These are phyloP conservation scores for Drosera capensis DNA, from an alignment of 148 eudicot genomes.

Conservation along the genomic window DNA sequence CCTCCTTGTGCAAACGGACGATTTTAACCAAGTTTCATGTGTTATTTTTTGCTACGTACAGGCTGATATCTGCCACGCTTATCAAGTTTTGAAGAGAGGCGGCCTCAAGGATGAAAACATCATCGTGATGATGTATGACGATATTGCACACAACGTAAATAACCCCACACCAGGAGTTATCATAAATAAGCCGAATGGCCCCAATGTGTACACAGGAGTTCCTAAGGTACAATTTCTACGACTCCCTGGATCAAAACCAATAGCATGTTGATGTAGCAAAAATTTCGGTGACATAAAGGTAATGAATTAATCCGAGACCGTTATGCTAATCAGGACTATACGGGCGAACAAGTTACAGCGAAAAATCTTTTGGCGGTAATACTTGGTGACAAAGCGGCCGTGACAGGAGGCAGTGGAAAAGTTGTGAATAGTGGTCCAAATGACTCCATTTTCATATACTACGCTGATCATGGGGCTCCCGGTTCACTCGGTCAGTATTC, in stretches of 20 bases:
- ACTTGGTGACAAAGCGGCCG: slow-evolving; percentile 51
- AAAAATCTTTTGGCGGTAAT: slow-evolving; percentile 53
- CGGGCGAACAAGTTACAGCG: slow-evolving; percentile 44
- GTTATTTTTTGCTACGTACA: not conserved
- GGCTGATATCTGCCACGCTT: not conserved
- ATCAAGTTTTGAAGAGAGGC: too few species aligned
- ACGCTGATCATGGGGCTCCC: slow-evolving; percentile 75
- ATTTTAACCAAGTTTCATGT: too few species aligned
- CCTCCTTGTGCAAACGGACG: too few species aligned
- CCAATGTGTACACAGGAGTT: not conserved
- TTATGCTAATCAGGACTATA: slow-evolving; percentile 46
- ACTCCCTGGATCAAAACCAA: too few species aligned
- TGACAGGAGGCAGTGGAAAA: slow-evolving; percentile 79
- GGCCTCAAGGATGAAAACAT: too few species aligned
- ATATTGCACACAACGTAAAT: too few species aligned
- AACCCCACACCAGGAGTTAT: not conserved
- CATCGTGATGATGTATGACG: too few species aligned
- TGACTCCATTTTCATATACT: slow-evolving; percentile 70
- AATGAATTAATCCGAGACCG: too few species aligned
- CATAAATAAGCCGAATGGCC: not conserved
- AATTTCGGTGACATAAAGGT: too few species aligned
- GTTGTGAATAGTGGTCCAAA: slow-evolving; percentile 74
- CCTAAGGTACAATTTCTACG: not conserved
- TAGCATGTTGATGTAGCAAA: too few species aligned
- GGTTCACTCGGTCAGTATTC: slow-evolving; percentile 28